These are phyloP conservation scores for Flaveria ramosissima DNA, from an alignment of 129 eudicot species.

Conservation along the genomic window DNA sequence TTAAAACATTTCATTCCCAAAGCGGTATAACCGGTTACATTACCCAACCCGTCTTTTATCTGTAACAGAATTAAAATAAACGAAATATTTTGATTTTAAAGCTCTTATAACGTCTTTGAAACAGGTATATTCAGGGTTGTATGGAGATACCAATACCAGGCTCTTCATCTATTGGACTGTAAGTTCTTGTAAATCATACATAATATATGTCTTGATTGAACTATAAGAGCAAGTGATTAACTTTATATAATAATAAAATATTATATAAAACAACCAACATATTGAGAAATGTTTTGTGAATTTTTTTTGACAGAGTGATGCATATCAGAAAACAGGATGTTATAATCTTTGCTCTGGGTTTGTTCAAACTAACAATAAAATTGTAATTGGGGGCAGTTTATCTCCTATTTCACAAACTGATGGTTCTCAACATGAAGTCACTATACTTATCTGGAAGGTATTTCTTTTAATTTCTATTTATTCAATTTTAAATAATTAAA, in stretches of 20 bases:
- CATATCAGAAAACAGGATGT: slow-evolving; percentile 96
- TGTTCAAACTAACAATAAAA: slow-evolving; percentile 68
- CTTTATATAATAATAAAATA: not conserved
- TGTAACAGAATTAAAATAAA: not conserved
- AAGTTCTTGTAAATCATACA: slow-evolving; percentile 31
- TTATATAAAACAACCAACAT: not conserved
- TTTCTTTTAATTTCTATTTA: slow-evolving; percentile 12
- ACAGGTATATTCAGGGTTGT: slow-evolving; percentile 75
- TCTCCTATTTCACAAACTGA: slow-evolving; percentile 52
- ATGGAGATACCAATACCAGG: slow-evolving; percentile 89
- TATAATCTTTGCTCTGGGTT: slow-evolving; percentile 87
- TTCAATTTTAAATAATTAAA: not conserved
- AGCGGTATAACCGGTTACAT: not conserved
- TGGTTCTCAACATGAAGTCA: slow-evolving; percentile 68
- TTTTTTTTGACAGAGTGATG: slow-evolving; percentile 68
- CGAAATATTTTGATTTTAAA: not conserved
- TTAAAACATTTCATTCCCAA: not conserved
- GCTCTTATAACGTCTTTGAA: slow-evolving; percentile 5
- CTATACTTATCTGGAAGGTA: slow-evolving; percentile 87
- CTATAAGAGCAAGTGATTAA: not conserved
- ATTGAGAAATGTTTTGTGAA: not conserved
- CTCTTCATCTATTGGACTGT: slow-evolving; percentile 96
- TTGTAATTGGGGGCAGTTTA: slow-evolving; percentile 80
- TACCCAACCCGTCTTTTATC: not conserved
- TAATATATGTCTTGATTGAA: not conserved